A percentile compares a stretch with the other conserved stretches of the same genome.
These are phyloP conservation scores for Verticillium isaacii DNA, from an alignment of 2,329 filamentous ascomycete genomes.

Conservation along the genomic window DNA sequence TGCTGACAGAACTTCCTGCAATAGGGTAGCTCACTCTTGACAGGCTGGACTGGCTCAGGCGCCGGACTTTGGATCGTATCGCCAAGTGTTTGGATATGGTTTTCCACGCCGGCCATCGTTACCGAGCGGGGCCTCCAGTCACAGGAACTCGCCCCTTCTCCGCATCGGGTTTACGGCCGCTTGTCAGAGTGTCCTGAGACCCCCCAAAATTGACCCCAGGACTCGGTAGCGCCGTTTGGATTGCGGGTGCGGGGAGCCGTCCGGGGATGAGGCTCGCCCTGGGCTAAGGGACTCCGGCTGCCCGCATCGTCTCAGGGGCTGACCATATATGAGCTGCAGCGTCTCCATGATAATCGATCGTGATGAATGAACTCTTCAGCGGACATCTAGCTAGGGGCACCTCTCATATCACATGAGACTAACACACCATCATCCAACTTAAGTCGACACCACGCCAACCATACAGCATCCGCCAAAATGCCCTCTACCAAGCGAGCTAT, in stretches of 20 bases:
- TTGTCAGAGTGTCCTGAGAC: neutral
- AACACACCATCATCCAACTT: neutral
- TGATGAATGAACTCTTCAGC: neutral
- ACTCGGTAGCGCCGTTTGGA: neutral
- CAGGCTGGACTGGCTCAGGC: neutral
- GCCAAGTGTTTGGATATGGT: neutral
- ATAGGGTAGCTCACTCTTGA: no score
- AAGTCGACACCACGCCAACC: no score
- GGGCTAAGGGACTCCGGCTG: neutral
- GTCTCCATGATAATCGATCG: neutral
- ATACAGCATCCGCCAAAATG: conserved; percentile 8
- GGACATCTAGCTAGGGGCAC: no score
- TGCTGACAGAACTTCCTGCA: neutral
- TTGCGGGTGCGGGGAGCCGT: neutral
- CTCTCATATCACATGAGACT: neutral
- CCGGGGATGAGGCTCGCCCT: neutral
- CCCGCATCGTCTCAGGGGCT: neutral
- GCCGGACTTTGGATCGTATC: neutral
- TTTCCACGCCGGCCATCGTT: neutral
- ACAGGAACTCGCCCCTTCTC: neutral
- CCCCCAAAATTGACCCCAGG: neutral
- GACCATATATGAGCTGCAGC: neutral
- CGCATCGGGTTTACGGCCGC: neutral
- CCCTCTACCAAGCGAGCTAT: conserved; percentile 26
- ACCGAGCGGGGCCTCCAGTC: neutral